Evolutionary conservation across 768 basidiomycete genomes (phyloP).

Genomic region (Macrolepiota dolichaula): DNA sequence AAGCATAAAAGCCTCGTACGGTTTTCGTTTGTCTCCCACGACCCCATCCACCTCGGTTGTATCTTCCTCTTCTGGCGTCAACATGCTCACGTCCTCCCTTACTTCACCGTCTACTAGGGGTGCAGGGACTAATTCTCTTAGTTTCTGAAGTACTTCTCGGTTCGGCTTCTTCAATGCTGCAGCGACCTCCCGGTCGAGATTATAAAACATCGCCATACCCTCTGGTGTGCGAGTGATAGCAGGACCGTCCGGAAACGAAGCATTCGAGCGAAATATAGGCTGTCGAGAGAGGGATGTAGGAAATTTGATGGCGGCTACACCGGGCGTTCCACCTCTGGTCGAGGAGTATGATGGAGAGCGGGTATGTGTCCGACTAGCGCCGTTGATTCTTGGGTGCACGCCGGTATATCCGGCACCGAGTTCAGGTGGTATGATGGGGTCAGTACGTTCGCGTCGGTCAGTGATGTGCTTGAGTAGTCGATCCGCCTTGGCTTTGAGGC

Average conservation of each 20-base stretch:
- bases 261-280: slow-evolving; percentile 24
- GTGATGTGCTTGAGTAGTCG: slow-evolving; percentile 84
- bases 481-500: slow-evolving; percentile 82
- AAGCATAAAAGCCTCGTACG: slow-evolving; percentile 25
- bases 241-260: slow-evolving; percentile 60
- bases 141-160: slow-evolving; percentile 21
- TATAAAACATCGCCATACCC: slow-evolving; percentile 67
- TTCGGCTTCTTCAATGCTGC: slow-evolving; percentile 14
- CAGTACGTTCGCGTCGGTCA: slow-evolving; percentile 79
- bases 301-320: slow-evolving; percentile 25
- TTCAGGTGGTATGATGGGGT: slow-evolving; percentile 60
- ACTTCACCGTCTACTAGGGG: slow-evolving; percentile 32
- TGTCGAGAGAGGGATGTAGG: slow-evolving; percentile 18
- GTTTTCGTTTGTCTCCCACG: slow-evolving; percentile 64
- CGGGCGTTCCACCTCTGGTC: slow-evolving; percentile 22
- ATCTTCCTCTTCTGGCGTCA: slow-evolving; percentile 14
- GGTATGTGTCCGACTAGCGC: slow-evolving; percentile 33
- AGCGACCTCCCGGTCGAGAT: slow-evolving; percentile 54
- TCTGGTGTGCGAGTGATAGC: slow-evolving; percentile 68
- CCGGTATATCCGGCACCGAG: slow-evolving; percentile 28
- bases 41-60: slow-evolving; percentile 27
- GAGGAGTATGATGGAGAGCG: slow-evolving; percentile 36
- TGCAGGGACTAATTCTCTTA: slow-evolving; percentile 33
- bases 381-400: slow-evolving; percentile 35
- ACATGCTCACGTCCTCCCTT: slow-evolving; percentile 20